Base-by-base conservation (phyloP, 352 stramenopile genomes). In the Pythium pyrilobum region DNA sequence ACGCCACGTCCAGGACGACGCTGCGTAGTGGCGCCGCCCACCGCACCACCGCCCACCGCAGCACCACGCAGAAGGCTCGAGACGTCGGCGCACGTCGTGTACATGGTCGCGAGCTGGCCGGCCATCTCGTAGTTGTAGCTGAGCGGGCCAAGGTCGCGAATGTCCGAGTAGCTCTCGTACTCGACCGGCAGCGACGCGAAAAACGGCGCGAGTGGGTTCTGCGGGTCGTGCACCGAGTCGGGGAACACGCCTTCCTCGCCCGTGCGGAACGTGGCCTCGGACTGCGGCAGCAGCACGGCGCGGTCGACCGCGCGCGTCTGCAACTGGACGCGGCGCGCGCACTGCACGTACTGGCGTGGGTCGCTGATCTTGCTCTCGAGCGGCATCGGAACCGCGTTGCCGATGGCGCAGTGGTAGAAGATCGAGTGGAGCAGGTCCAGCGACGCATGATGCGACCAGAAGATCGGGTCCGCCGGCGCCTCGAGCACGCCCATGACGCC, bases 111-210 rank as follows among this genome's bases (percentile, higher is more conserved):
- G 25, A 94, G 55, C 52, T 87, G 43, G 0, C 84, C 84, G 16
- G 68, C 77, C 64, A 92, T 81, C 58, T 90, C 67, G 56, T 94
- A 94, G 65, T 90, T 92, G 74, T 92, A 95, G 70, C 80, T 92
- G 62, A 81, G 86, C 0, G 55, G 58, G 13, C 81, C 81, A 36
- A 95, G 65, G 42, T 92, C 71, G 20, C 77, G 81, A 48, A 87
- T 74, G 46, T 94, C 84, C 13, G 80, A 86, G 41, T 81, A 61
- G 47, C 77, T 77, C 59, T 85, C 27, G 56, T 94, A 94, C 23
- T 85, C 71, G 0, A 59, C 67, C 13, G 81, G 76, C 12, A 95
- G 66, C 15, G 59, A 29, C 8, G 57, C 60, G 41, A 91, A 91
- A 39, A 82, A 87, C n/a, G 56, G 71, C 9, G 58, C 63, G 9